Evolutionary conservation across 495 filamentous ascomycete species (phyloP).

Genomic region (Astrothelium subdiscretum): DNA sequence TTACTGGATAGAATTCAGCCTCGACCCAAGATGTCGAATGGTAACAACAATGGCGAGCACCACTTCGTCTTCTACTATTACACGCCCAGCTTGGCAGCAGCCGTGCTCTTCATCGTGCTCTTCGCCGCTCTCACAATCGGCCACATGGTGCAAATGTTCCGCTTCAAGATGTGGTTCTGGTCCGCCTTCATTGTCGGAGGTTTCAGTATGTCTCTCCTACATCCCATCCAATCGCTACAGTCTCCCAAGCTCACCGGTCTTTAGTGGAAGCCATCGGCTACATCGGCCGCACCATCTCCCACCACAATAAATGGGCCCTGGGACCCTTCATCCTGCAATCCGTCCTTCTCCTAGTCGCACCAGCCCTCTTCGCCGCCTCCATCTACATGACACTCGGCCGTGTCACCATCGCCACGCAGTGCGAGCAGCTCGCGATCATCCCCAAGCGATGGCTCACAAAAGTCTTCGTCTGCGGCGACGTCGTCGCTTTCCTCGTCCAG

Average conservation of each 20-base stretch:
- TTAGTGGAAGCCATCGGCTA: slow-evolving; percentile 11
- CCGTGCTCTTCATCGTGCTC: slow-evolving; percentile 5
- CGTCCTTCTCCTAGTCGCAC: slow-evolving; percentile 33
- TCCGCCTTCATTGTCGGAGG: slow-evolving; percentile 8
- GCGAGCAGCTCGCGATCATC: slow-evolving; percentile 31
- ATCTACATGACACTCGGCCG: slow-evolving; percentile 37
- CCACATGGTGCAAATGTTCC: slow-evolving; percentile 2
- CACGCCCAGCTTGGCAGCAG: slow-evolving; percentile 8
- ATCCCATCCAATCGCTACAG: background rate
- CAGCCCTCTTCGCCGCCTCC: slow-evolving; percentile 32
- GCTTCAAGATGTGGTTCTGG: slow-evolving; percentile 6
- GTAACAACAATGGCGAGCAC: background rate
- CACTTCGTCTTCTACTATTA: slow-evolving; percentile 14
- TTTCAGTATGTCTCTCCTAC: slow-evolving; percentile 4
- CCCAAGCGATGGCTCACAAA: slow-evolving; percentile 30
- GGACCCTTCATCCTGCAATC: slow-evolving; percentile 14
- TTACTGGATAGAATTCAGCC: background rate
- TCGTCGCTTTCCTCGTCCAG: slow-evolving; percentile 34
- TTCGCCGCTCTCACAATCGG: slow-evolving; percentile 4
- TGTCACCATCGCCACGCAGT: slow-evolving; percentile 32
- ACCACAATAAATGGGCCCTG: slow-evolving; percentile 2
- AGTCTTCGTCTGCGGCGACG: slow-evolving; percentile 36
- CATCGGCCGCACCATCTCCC: background rate
- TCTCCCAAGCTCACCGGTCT: no score
- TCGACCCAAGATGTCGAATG: background rate